Evolutionary conservation across 164 flowering plant species (phyloP).

Genomic region (Annona cherimola): DNA sequence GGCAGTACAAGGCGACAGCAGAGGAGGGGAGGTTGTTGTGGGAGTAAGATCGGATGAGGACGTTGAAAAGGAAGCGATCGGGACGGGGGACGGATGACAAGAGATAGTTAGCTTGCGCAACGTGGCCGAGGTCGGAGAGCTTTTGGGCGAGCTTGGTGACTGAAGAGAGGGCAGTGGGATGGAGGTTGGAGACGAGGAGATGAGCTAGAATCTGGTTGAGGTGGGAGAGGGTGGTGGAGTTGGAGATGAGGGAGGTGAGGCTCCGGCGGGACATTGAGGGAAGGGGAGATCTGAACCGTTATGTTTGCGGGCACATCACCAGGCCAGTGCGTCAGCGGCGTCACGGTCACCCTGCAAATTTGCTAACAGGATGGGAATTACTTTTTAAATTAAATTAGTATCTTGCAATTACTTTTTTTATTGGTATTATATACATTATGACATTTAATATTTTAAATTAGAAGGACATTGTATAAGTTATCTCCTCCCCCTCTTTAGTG

Average conservation of each 20-base stretch:
- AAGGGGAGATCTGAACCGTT: not conserved
- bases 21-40: constrained; percentile 28
- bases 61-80: constrained; percentile 61
- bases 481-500: no score
- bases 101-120: constrained; percentile 33
- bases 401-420: no score
- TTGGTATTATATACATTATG: no score
- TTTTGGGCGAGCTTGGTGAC: constrained; percentile 68
- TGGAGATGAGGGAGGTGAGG: constrained; percentile 37
- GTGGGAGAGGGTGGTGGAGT: constrained; percentile 38
- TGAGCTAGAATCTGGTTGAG: constrained; percentile 71
- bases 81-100: constrained; percentile 32
- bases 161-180: constrained; percentile 34
- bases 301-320: no score
- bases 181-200: constrained; percentile 45
- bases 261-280: constrained; percentile 14
- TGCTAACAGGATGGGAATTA: no score
- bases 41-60: constrained; percentile 57
- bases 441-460: no score
- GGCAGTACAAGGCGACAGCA: constrained; percentile 43
- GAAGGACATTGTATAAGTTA: no score
- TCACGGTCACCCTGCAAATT: no score
- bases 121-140: constrained; percentile 41
- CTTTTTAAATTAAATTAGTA: no score
- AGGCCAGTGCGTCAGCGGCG: no score